phyloP scores from a whole-genome alignment of 176 grass and related monocot species.

The Zoysia japonica region DNA sequence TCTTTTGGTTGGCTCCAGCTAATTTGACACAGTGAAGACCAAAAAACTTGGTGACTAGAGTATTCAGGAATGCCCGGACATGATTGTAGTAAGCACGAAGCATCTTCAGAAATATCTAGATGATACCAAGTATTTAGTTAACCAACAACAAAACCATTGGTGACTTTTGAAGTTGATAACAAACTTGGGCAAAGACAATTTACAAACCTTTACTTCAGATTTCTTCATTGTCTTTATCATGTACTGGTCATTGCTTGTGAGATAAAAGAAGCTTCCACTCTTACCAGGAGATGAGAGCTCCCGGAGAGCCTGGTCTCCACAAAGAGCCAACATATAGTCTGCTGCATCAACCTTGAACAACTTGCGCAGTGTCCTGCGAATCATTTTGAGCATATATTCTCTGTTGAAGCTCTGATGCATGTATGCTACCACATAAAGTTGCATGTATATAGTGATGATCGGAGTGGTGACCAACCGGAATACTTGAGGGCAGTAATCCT shows the following conservation, averaged over 20 bases:
- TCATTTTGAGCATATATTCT: slow-evolving; percentile 28
- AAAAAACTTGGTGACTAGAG: slow-evolving; percentile 91
- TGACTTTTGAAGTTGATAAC: slow-evolving; percentile 4
- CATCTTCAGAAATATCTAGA: slow-evolving; percentile 93
- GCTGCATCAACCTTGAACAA: slow-evolving; percentile 94
- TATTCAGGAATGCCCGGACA: slow-evolving; percentile 80
- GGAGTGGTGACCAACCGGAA: slow-evolving; percentile 66
- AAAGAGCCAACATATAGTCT: slow-evolving; percentile 98
- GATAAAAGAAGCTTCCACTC: slow-evolving; percentile 98
- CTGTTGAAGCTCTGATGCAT: slow-evolving; percentile 1
- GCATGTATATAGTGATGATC: neutral
- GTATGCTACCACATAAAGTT: neutral
- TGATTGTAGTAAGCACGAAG: slow-evolving; percentile 96
- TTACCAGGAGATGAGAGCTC: slow-evolving; percentile 94
- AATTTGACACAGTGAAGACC: slow-evolving; percentile 95
- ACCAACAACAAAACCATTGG: neutral
- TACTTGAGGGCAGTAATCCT: slow-evolving; percentile 93
- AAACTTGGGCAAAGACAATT: neutral
- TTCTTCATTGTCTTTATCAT: slow-evolving; percentile 99
- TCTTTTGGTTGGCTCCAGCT: slow-evolving; percentile 85
- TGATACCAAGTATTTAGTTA: slow-evolving; percentile 21
- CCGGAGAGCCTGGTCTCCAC: slow-evolving; percentile 84
- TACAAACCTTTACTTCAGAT: slow-evolving; percentile 94
- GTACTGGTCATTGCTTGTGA: slow-evolving; percentile 84
- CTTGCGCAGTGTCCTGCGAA: slow-evolving; percentile 80